Evolutionary conservation across 768 basidiomycete species (phyloP), one percentile per base, ranked within the genome.

Genomic region (Agaricus sinodeliciosus): DNA sequence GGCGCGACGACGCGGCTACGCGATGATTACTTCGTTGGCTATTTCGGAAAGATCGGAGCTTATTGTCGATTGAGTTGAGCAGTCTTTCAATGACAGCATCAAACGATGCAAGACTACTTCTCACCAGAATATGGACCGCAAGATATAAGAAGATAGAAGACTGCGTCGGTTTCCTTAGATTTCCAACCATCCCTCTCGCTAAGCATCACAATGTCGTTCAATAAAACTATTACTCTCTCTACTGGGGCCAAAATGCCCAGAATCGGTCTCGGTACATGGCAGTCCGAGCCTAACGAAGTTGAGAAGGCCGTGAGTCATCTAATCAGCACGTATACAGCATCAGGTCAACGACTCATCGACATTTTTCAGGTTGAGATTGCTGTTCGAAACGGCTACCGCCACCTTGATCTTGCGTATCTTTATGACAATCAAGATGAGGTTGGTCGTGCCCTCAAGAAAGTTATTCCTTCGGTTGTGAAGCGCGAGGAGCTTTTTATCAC

Each of bases 201-300:
- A 2, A 11, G 28, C 19, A 41, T 16, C 22, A 51, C 42, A 27
- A 73, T 77, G 75, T 77, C 75, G 41, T 65, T 73, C 52, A 65
- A 65, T 59, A 74, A 74, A 56, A 66, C 62, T 25, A 58, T 79
- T 48, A 66, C 63, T 6, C 71, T 79, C 58, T 67, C 69, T 46
- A 70, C 62, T 49, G 82, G 83, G 2, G 69, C 72, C 36, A 58
- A 67, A 48, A 73, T 93, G 58, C 89, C 87, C 31, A 82, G 85
- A 67, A 81, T 92, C 59, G 91, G 91, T 39, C 74, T 91, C 35
- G 91, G 90, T 4, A 90, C 89, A 15, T 92, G 88, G 88, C 73
- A 84, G 51, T 84, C 87, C 5, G 72, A 84, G 62, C 83, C 84
- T 6, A 73, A 81, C 25, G 86, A 92, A 63, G 90, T 91, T 54